Evolutionary conservation across 2,329 filamentous ascomycete genomes (phyloP), one percentile per base, ranked within the genome.

Genomic region (Fusarium anthophilum): DNA sequence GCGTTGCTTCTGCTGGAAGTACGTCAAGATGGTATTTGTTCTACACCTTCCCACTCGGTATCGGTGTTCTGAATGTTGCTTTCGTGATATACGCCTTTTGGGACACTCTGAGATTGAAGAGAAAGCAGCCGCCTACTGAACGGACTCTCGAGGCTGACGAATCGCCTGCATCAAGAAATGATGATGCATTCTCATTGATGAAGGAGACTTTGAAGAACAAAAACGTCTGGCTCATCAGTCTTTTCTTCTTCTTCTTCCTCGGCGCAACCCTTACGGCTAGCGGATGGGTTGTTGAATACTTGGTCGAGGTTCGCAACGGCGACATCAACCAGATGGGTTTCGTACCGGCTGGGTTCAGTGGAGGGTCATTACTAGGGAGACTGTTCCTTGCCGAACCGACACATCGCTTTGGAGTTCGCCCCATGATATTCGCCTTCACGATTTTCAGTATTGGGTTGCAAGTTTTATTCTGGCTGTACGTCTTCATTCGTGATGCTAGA

Each of bases 241-340:
- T 90, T 5, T 92, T 91, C 79, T 92, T 89, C 81, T 92, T 92
- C 81, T 91, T 91, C 78, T 88, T 88, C 58, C 82, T 92, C 0
- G 90, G 91, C 0, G 86, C 85, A 0, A 79, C 77, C 3, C 85
- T 90, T 5, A 92, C 90, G 0, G 87, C 89, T 0, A 79, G 82
- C 67, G 90, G 91, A 3, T 92, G 90, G 91, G 87, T 92, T 1
- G 90, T 92, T 5, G 89, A 91, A 72, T 92, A 90, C 63, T 84
- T 92, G 7, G 87, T 91, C 12, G 84, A 86, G 6, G 88, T 89
- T n/a, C 87, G 90, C 1, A 82, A 87, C 6, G 90, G 90, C 2
- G 82, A 88, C 4, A 81, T 92, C 1, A 83, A 87, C 0, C 82
- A 87, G 24, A 88, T 91, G 79, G 90, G 90, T 1, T 92, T 92